These are phyloP conservation scores for Ophiostoma fasciatum DNA, from an alignment of 2,329 filamentous ascomycete species.

Conservation along the genomic window DNA sequence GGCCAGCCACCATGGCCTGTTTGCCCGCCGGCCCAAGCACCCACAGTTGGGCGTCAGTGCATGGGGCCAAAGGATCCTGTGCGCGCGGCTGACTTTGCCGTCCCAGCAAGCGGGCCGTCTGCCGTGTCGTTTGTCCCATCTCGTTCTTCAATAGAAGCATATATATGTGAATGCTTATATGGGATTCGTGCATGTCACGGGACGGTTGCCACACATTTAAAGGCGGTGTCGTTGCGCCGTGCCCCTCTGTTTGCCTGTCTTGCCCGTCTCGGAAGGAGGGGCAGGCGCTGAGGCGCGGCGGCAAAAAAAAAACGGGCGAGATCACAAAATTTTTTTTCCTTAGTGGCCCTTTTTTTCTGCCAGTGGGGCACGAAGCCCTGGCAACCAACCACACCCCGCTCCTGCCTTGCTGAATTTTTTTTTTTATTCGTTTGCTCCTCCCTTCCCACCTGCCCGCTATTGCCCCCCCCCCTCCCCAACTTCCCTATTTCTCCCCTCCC, in stretches of 20 bases:
- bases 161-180: too few relatives aligned
- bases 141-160: too few relatives aligned
- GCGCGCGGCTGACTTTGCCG: too few relatives aligned
- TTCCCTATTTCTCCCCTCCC: slow-evolving; percentile 1
- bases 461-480: too few relatives aligned
- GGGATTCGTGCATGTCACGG: too few relatives aligned
- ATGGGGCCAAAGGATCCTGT: too few relatives aligned
- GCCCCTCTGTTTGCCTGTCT: slow-evolving; percentile 4
- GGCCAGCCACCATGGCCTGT: not conserved
- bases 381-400: slow-evolving; percentile 13
- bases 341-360: slow-evolving; percentile 9
- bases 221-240: not conserved
- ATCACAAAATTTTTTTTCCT: slow-evolving; percentile 7
- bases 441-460: too few relatives aligned
- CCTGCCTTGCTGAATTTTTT: slow-evolving; percentile 1
- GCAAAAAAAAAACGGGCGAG: slow-evolving; percentile 1
- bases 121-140: too few relatives aligned
- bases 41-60: slow-evolving; percentile 8
- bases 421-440: too few relatives aligned
- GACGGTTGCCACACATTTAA: slow-evolving; percentile 1
- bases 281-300: slow-evolving; percentile 1
- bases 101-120: too few relatives aligned
- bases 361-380: slow-evolving; percentile 12
- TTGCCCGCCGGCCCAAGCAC: slow-evolving; percentile 1
- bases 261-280: slow-evolving; percentile 9